Percentiles rank a stretch among this genome's conserved stretches.
Conservation (phyloP, 495 filamentous ascomycete genomes). For the Copromyces sp. region DNA sequence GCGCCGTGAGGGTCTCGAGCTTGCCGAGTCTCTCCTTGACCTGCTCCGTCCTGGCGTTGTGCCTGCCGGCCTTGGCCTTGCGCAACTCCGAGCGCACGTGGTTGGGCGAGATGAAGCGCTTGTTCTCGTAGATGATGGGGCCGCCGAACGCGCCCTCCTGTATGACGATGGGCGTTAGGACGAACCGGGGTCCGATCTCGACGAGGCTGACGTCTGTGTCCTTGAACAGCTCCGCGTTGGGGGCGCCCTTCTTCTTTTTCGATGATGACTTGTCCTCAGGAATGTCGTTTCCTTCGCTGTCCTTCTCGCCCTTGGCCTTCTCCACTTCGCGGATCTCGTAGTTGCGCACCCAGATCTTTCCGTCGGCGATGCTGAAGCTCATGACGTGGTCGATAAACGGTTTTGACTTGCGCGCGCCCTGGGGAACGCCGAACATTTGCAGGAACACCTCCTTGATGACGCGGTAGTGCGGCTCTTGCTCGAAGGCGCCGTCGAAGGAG, state of each 20-base stretch:
- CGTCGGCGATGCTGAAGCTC: constrained; percentile 83
- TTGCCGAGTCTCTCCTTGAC: constrained; percentile 58
- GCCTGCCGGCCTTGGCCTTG: constrained; percentile 60
- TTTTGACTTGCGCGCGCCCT: constrained; percentile 77
- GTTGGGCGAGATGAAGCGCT: constrained; percentile 94
- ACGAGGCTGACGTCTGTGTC: constrained; percentile 72
- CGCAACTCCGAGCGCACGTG: constrained; percentile 77
- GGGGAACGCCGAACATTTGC: constrained; percentile 90
- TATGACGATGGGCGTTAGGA: constrained; percentile 91
- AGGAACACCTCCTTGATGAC: constrained; percentile 80
- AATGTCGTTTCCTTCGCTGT: constrained; percentile 20
- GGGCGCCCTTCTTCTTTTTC: constrained; percentile 25
- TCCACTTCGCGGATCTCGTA: constrained; percentile 90
- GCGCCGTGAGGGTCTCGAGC: constrained; percentile 60
- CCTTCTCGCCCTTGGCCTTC: constrained; percentile 34
- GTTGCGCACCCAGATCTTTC: constrained; percentile 92
- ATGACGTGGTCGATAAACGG: constrained; percentile 95
- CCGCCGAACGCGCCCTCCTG: constrained; percentile 92
- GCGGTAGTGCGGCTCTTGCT: constrained; percentile 56
- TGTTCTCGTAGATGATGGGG: constrained; percentile 97
- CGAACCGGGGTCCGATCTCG: constrained; percentile 92
- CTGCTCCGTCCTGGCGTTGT: constrained; percentile 63
- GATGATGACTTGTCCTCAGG: constrained; percentile 12
- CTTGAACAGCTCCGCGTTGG: constrained; percentile 13
- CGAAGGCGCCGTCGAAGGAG: constrained; percentile 82